Conservation (phyloP, 2,329 filamentous ascomycete species). For the Rhexocercosporidium sp. region DNA sequence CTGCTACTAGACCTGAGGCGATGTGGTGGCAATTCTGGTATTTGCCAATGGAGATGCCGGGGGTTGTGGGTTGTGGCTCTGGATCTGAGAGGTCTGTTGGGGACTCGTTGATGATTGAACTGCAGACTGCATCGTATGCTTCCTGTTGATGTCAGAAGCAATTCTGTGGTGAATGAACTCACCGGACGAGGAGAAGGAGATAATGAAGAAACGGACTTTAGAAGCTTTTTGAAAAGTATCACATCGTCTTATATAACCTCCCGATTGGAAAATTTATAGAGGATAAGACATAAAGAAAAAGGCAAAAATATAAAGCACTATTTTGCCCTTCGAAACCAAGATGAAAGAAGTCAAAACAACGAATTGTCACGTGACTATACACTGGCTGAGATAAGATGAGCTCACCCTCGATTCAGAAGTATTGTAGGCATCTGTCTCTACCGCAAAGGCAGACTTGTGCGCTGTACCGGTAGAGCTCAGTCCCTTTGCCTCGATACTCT, state of each 20-base stretch:
- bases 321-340: neutral
- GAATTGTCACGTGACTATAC: constrained; percentile 14
- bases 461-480: constrained; percentile 53
- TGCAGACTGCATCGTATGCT: constrained; percentile 56
- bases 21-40: constrained; percentile 60
- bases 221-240: no score
- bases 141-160: constrained; percentile 51
- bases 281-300: neutral
- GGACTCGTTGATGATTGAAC: constrained; percentile 34
- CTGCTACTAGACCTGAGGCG: constrained; percentile 77
- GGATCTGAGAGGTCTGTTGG: constrained; percentile 7
- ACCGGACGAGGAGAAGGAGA: neutral
- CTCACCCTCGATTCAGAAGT: constrained; percentile 62
- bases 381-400: no score
- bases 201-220: neutral
- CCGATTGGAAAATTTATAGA: no score
- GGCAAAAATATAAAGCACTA: neutral
- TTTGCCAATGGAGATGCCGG: constrained; percentile 53
- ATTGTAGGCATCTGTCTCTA: constrained; percentile 70
- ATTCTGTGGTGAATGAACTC: neutral
- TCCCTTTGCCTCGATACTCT: constrained; percentile 44
- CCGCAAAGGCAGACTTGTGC: constrained; percentile 60
- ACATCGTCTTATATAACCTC: no score
- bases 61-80: constrained; percentile 15
- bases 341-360: neutral